These are phyloP conservation scores for Asterochloris erici DNA, from an alignment of 139 green algal species.

Conservation along the genomic window DNA sequence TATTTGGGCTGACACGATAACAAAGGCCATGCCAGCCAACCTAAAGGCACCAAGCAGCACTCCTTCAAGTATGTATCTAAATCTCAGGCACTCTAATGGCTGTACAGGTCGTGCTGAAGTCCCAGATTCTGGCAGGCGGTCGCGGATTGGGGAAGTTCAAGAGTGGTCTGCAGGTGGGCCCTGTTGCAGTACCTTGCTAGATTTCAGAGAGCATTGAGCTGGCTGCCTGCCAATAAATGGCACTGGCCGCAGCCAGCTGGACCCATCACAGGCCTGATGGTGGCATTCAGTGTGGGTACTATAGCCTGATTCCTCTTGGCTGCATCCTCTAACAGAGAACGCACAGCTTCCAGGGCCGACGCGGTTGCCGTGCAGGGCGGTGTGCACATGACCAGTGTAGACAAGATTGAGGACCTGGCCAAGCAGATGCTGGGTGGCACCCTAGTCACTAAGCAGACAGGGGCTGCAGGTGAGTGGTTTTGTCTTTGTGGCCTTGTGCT, in stretches of 20 bases:
- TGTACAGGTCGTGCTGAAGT: slow-evolving; percentile 91
- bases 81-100: too few relatives aligned
- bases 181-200: too few relatives aligned
- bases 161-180: slow-evolving; percentile 63
- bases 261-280: too few relatives aligned
- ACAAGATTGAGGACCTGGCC: slow-evolving; percentile 66
- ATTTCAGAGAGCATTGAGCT: too few relatives aligned
- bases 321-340: too few relatives aligned
- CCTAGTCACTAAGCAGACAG: slow-evolving; percentile 95
- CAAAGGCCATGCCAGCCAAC: neutral
- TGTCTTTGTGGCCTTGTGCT: too few relatives aligned
- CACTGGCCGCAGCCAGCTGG: too few relatives aligned
- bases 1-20: neutral
- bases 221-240: too few relatives aligned
- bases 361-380: slow-evolving; percentile 64
- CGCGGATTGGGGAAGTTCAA: slow-evolving; percentile 93
- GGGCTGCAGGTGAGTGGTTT: slow-evolving; percentile 23
- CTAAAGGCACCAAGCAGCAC: neutral
- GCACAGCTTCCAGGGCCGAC: too few relatives aligned
- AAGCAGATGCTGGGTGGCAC: slow-evolving; percentile 82
- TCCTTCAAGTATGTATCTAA: neutral
- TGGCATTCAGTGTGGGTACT: too few relatives aligned
- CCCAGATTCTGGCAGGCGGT: slow-evolving; percentile 93
- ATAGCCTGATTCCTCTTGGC: too few relatives aligned
- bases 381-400: slow-evolving; percentile 85